Percentiles rank a stretch among this genome's conserved stretches.
These are phyloP conservation scores for Arachis stenosperma DNA, from an alignment of 306 rosid species.

Conservation along the genomic window DNA sequence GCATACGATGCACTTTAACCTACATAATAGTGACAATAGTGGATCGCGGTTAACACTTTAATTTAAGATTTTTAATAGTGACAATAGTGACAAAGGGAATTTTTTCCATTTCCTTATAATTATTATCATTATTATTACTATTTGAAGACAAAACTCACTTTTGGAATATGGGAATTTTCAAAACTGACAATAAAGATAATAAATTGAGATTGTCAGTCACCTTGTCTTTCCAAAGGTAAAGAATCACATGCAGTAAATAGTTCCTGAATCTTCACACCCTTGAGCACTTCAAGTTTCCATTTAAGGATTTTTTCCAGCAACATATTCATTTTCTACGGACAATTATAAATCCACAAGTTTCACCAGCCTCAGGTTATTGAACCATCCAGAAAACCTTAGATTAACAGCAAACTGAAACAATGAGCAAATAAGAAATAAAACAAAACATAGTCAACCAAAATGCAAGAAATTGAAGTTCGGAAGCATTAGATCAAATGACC, in stretches of 20 bases:
- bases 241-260: conserved; percentile 33
- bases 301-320: conserved; percentile 33
- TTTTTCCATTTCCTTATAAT: no score
- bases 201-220: no score
- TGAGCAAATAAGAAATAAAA: neutral
- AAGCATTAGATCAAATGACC: conserved; percentile 28
- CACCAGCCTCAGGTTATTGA: conserved; percentile 18
- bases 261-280: conserved; percentile 20
- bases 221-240: neutral
- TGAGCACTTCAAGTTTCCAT: conserved; percentile 22
- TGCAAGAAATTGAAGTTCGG: conserved; percentile 6
- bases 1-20: no score
- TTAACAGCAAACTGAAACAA: neutral
- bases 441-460: neutral
- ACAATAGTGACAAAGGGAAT: no score
- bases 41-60: no score
- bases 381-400: conserved; percentile 16
- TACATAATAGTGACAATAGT: no score
- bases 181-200: no score
- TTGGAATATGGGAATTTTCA: no score
- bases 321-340: conserved; percentile 34
- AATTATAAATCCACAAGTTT: conserved; percentile 30
- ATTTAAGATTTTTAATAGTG: no score
- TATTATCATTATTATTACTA: no score
- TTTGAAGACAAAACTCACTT: no score